Evolutionary conservation across 768 basidiomycete genomes (phyloP), one percentile per base, ranked within the genome.

Genomic region (Boletus sensibilis): DNA sequence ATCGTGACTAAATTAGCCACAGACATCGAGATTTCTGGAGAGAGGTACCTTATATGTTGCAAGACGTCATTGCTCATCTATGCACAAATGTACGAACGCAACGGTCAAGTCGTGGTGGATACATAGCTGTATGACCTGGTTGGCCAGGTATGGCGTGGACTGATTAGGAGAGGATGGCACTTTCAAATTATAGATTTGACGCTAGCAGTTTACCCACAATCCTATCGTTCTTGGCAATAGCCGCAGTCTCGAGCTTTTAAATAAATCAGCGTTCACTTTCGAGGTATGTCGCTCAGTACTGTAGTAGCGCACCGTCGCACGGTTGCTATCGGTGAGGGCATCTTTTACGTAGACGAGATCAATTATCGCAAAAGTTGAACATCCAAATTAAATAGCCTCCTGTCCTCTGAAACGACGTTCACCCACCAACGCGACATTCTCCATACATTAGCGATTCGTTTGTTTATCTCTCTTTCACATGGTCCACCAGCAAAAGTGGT

Each of bases 11-110:
- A 64, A 47, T 46, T 40, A 14, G 8, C 16, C 29, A 14, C 60
- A 93, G 90, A 56, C 91, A 94, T 72, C 88, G 91, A 47, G 90
- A 92, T 67, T 94, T 94, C 72, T 93, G 91, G 91, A 77, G 84
- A 69, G 92, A 94, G 72, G 89, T 93, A 3, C 92, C 92, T 5
- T 92, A 90, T 62, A 88, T 94, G 84, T 69, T 92, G 43, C 79
- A 80, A 41, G 92, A 93, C 63, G 87, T 94, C 23, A 68, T 87
- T 50, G 82, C 85, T 21, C 90, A 92, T 72, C 72, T 93, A 38
- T 92, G 89, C 71, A 85, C 88, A 16, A 80, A 80, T 42, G 81
- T 89, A 39, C 85, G 87, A 48, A 84, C 86, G 61, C 81, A 84
- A 63, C 83, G 83, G 37, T 75, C 85, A 16, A 81, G 76, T 66